Base-by-base conservation (phyloP, 2,329 filamentous ascomycete species). In the Pestalotiopsis sp. region DNA sequence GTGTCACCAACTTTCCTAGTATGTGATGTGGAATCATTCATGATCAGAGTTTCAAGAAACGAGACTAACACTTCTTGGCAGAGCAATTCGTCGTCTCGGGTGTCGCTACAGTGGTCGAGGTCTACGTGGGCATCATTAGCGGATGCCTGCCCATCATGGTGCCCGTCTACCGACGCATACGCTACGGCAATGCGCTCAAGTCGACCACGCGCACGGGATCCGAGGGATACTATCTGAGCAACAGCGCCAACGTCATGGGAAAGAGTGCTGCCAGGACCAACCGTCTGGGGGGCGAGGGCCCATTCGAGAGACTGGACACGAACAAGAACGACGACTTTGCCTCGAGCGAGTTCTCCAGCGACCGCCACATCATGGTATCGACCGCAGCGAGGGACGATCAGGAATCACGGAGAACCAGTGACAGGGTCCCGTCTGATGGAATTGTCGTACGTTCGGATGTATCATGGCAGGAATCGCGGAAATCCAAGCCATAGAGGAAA, bases 111-210 rank as follows among this genome's bases (percentile, higher is more conserved):
- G 64, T 69, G 4, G 52, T 70, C 39, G 72, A 74, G 52, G 66
- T 72, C 27, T 73, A 73, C 62, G 67, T 68, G 17, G 69, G 67
- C 27, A 68, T 74, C 64, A 73, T 71, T 3, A 71, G 71, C 27
- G 68, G 71, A 14, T 73, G 72, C 66, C 63, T 72, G 5, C 71
- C 70, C 2, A 67, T 67, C n/a, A 41, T 73, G 31, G 45, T 69
- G 6, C 71, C 73, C 6, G 68, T 71, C n/a, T 74, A 72, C 61
- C 69, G 69, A 38, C 68, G 64, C n/a, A 39, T 74, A 17, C 68
- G 69, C 7, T 70, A 73, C 57, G 66, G 68, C 20, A 49, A 68
- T 27, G 49, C 38, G 6, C 57, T 59, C 4, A 59, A 59, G 57
- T 59, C 57, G 11, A 59, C 23, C 20, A 59, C 23, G 20, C 57